phyloP scores from a whole-genome alignment of 2,329 filamentous ascomycete genomes.

The Fusarium sp. region DNA sequence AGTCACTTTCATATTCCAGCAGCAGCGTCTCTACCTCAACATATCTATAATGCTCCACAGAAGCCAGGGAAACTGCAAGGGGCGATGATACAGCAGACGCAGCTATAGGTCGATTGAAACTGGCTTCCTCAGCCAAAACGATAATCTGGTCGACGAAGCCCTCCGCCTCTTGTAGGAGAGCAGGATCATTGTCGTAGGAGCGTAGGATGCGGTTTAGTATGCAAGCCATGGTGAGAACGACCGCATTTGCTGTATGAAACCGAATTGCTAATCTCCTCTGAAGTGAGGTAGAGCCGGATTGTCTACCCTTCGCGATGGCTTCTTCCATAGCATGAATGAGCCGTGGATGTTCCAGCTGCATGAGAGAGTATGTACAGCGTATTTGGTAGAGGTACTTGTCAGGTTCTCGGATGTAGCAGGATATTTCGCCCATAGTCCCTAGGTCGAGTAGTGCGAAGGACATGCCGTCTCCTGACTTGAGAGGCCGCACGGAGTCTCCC shows the following conservation, averaged over 20 bases:
- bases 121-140: background rate
- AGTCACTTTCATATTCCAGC: slow-evolving; percentile 13
- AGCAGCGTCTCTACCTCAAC: background rate
- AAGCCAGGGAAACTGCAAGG: background rate
- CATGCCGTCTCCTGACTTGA: slow-evolving; percentile 1
- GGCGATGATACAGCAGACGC: slow-evolving; percentile 7
- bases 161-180: background rate
- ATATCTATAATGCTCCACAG: background rate
- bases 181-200: background rate
- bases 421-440: background rate
- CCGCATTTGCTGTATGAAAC: slow-evolving; percentile 11
- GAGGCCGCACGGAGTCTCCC: background rate
- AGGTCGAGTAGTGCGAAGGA: slow-evolving; percentile 2
- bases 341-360: background rate
- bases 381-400: slow-evolving; percentile 15
- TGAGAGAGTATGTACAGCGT: slow-evolving; percentile 3
- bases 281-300: background rate
- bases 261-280: background rate
- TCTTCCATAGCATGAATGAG: background rate
- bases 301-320: background rate
- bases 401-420: slow-evolving; percentile 1
- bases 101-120: slow-evolving; percentile 11
- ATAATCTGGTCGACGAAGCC: background rate
- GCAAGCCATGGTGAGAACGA: background rate
- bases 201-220: slow-evolving; percentile 9